Base-by-base conservation (phyloP, 176 grass and related monocot genomes). In the Pontederia paniculata region DNA sequence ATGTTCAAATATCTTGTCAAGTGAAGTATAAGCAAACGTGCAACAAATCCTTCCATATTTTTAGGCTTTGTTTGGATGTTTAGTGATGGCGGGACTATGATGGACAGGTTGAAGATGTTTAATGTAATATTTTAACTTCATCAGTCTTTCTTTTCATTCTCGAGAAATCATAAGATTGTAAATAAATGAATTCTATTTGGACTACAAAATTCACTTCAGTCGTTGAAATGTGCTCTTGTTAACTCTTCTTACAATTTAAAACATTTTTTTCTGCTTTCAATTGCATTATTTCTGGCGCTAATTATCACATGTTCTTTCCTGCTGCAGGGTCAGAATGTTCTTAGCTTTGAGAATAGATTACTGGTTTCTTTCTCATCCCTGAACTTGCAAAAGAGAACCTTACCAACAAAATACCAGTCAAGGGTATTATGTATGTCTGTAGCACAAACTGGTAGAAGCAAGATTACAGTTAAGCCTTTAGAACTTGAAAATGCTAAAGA, bases 381-480 rank as follows among this genome's bases (percentile, higher is more conserved):
- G 53, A 59, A 53, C 50, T 75, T 76, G 65, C 70, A 84, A 70
- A 62, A 21, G 61, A 77, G 64, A 41, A 37, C 50, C 52, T 15
- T 50, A 58, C 58, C 67, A 49, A 21, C 67, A 48, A 78, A 71
- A 22, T 73, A 72, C 55, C n/a, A 54, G 47, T 70, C 58, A 61
- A 84, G 73, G 68, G 72, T 94, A 12, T 42, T 88, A 58, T 88
- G 80, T 71, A 78, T 75, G 73, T 81, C 77, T 0, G 44, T 84
- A 21, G 71, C 75, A 70, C 84, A 88, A 79, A 74, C 74, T 55
- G 72, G 67, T 55, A 81, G 61, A 75, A 84, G 58, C 48, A 94
- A 88, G 64, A 58, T 94, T 67, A 66, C 68, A 68, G 69, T 94
- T 20, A 67, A 68, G 2, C 77, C 83, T 58, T 23, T 94, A 20